A percentile compares a stretch with the other conserved stretches of the same genome.
phyloP scores from a whole-genome alignment of 768 basidiomycete genomes.

The Leccinum subgranulosum region DNA sequence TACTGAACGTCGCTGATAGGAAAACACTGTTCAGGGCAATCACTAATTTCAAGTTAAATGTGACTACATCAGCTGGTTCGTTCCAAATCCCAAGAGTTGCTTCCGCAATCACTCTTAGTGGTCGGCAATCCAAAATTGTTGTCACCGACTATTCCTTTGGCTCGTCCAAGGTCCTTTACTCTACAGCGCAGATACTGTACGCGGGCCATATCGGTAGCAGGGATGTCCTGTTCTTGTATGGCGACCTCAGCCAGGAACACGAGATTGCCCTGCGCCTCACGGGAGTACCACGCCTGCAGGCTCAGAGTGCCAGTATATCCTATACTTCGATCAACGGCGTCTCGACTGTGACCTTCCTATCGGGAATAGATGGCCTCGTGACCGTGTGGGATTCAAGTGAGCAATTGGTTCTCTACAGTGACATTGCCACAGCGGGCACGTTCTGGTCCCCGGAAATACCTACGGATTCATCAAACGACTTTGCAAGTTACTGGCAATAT shows the following conservation, averaged over 20 bases:
- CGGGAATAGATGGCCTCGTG: slow-evolving; percentile 56
- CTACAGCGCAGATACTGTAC: slow-evolving; percentile 72
- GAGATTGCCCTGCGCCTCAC: slow-evolving; percentile 47
- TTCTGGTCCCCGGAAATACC: slow-evolving; percentile 76
- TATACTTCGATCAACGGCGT: slow-evolving; percentile 21
- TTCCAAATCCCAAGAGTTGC: slow-evolving; percentile 57
- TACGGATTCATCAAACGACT: slow-evolving; percentile 34
- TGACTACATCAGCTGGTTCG: slow-evolving; percentile 49
- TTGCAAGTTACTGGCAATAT: slow-evolving; percentile 65
- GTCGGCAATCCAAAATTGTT: slow-evolving; percentile 72
- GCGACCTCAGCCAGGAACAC: slow-evolving; percentile 52
- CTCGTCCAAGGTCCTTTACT: slow-evolving; percentile 55
- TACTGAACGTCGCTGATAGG: background rate
- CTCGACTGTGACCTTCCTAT: slow-evolving; percentile 51
- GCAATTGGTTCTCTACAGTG: slow-evolving; percentile 67
- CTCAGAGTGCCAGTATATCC: slow-evolving; percentile 24
- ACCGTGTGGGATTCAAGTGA: slow-evolving; percentile 64
- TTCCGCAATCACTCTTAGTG: slow-evolving; percentile 54
- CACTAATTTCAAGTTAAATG: slow-evolving; percentile 56
- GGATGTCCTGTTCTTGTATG: slow-evolving; percentile 65
- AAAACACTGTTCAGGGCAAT: slow-evolving; percentile 12
- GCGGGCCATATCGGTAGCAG: slow-evolving; percentile 57
- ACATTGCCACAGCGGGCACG: slow-evolving; percentile 60
- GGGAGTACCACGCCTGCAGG: slow-evolving; percentile 43
- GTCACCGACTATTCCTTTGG: slow-evolving; percentile 75